Evolutionary conservation across 2,329 filamentous ascomycete species (phyloP), one percentile per base, ranked within the genome.

Genomic region (Chaetomiaceae sp.): DNA sequence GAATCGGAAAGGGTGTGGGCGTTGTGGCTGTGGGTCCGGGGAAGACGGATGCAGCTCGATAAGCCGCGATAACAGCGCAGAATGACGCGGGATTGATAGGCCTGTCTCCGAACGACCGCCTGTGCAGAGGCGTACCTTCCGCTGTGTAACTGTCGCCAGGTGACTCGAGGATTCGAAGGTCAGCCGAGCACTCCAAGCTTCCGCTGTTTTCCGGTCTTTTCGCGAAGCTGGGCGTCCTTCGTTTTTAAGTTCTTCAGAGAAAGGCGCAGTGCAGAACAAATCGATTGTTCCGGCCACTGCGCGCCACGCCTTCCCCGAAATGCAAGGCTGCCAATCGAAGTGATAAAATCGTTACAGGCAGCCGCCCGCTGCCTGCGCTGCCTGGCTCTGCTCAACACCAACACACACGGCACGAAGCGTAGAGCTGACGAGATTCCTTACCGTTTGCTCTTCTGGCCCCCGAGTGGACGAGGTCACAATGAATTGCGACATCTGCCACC

Each of bases 401-500:
- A 35, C 26, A 14, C 15, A 3, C 29, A 32, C 29, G 29, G 29
- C 29, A n/a, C 29, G n/a, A 14, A n/a, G 3, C 14, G 7, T n/a
- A 32, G 12, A 32, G 29, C 14, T n/a, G 29, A 5, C 10, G 29
- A 32, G 14, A 32, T 3, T 32, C 7, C 14, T 24, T 5, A 6
- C 6, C 22, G 6, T 24, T 24, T 24, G 22, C 22, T 24, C 22
- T 24, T n/a, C 22, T 9, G 22, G 22, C 9, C 22, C 9, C 9
- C 22, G 22, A n/a, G 20, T 26, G 33, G 33, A 30, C 38, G 40
- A 39, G 37, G 47, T 34, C 38, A 48, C 12, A 49, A 86, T 87
- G 81, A 78, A 78, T 60, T 88, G 84, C 69, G 75, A 81, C 62
- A 77, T 86, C 63, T 88, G 84, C 64, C 68, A 71, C 63, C 71